A percentile compares a stretch with the other conserved stretches of the same genome.
phyloP scores from a whole-genome alignment of 225 moss, liverwort and hornwort species.

The Pseudoscleropodium purum region DNA sequence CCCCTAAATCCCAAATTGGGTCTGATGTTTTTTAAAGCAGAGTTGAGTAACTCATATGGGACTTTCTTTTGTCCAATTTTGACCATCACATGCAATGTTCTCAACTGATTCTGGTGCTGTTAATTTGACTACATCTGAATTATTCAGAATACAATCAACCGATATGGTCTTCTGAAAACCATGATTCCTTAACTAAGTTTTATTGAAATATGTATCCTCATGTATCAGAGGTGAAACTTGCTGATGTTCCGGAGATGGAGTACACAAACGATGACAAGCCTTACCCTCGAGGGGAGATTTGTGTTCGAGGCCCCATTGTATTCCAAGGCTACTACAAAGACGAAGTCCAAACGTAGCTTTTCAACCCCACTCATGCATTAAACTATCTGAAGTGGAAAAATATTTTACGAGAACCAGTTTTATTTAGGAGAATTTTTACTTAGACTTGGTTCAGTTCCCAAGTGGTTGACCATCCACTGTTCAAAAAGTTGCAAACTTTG shows the following conservation, averaged over 20 bases:
- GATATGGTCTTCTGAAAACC: not conserved
- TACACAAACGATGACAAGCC: slow-evolving; percentile 82
- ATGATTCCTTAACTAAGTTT: not conserved
- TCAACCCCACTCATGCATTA: not conserved
- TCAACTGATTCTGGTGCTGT: not conserved
- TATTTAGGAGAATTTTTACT: not conserved
- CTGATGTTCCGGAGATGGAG: slow-evolving; percentile 91
- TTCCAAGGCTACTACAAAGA: slow-evolving; percentile 96
- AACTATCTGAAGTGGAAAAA: not conserved
- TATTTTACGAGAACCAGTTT: not conserved
- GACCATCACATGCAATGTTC: not conserved
- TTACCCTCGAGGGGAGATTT: slow-evolving; percentile 86
- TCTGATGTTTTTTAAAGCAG: not conserved
- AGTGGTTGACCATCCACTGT: not conserved
- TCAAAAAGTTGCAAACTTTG: not conserved
- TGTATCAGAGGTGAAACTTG: slow-evolving; percentile 70
- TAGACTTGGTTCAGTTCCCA: not conserved
- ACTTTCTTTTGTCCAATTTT: not conserved
- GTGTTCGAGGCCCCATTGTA: slow-evolving; percentile 82
- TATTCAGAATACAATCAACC: not conserved
- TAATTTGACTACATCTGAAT: not conserved
- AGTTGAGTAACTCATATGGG: not conserved
- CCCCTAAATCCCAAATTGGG: not conserved
- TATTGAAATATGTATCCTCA: not conserved
- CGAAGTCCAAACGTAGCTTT: slow-evolving; percentile 68